Evolutionary conservation across 2,329 filamentous ascomycete species (phyloP).

Genomic region (Raffaelea ambrosiae): DNA sequence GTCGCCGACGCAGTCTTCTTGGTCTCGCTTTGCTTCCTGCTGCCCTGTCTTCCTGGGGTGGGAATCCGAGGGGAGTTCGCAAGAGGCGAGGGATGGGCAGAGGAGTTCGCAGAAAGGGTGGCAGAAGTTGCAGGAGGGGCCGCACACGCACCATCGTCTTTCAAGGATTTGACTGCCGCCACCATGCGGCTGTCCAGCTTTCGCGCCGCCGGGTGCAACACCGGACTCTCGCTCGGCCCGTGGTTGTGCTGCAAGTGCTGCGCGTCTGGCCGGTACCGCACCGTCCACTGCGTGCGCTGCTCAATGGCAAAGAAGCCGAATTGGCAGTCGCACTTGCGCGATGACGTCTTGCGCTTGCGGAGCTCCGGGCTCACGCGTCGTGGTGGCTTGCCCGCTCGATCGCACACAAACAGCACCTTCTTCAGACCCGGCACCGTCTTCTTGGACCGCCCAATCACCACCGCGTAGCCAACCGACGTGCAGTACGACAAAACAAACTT

Average conservation of each 20-base stretch:
- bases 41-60: too few relatives aligned
- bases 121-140: background rate
- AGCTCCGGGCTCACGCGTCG: slow-evolving; percentile 54
- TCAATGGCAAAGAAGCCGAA: slow-evolving; percentile 65
- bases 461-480: slow-evolving; percentile 58
- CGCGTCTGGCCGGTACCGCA: slow-evolving; percentile 53
- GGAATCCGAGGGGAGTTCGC: background rate
- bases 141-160: slow-evolving; percentile 50
- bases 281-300: slow-evolving; percentile 58
- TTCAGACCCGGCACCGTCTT: slow-evolving; percentile 59
- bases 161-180: slow-evolving; percentile 56
- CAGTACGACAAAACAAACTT: slow-evolving; percentile 57
- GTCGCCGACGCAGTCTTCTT: background rate
- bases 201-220: slow-evolving; percentile 56
- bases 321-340: slow-evolving; percentile 59
- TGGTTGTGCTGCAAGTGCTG: slow-evolving; percentile 55
- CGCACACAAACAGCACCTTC: slow-evolving; percentile 60
- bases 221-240: slow-evolving; percentile 56
- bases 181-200: slow-evolving; percentile 62
- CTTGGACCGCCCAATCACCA: slow-evolving; percentile 60
- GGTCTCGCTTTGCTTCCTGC: too few relatives aligned
- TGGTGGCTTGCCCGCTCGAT: slow-evolving; percentile 55
- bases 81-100: background rate
- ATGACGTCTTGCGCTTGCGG: slow-evolving; percentile 57
- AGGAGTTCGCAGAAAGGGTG: too few relatives aligned